Evolutionary conservation across 352 stramenopile species (phyloP).

Genomic region (Pythium vanterpoolii): DNA sequence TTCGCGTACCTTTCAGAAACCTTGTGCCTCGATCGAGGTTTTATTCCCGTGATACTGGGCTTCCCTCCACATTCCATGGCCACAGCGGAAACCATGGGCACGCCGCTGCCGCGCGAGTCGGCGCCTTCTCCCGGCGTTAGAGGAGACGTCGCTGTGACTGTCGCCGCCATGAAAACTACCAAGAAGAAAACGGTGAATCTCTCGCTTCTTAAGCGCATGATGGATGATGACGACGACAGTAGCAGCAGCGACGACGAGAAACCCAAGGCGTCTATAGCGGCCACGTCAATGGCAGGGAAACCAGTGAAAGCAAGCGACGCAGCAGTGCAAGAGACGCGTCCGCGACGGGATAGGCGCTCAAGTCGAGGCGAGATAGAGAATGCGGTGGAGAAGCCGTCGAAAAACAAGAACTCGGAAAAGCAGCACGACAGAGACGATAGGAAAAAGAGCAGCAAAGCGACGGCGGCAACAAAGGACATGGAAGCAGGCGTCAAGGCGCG

Average conservation of each 20-base stretch:
- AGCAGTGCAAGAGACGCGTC: not conserved
- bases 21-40: not conserved
- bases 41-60: not conserved
- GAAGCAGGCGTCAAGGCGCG: constrained; percentile 2
- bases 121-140: too few relatives aligned
- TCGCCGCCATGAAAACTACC: not conserved
- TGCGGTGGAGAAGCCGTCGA: not conserved
- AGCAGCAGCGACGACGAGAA: constrained; percentile 17
- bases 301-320: not conserved
- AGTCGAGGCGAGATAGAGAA: not conserved
- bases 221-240: constrained; percentile 16
- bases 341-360: not conserved
- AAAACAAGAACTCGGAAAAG: not conserved
- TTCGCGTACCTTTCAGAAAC: constrained; percentile 22
- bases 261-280: not conserved
- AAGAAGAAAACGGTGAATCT: not conserved
- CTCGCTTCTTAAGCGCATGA: constrained; percentile 7
- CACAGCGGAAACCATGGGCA: constrained; percentile 1
- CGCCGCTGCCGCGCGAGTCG: not conserved
- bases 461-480: not conserved
- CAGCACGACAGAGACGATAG: not conserved
- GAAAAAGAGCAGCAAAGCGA: not conserved
- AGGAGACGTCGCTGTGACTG: not conserved
- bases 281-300: not conserved
- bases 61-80: constrained; percentile 3